A percentile compares a stretch with the other conserved stretches of the same genome.
Evolutionary conservation across 208 protist species (phyloP).

Genomic region (Wallacemonas sp.): DNA sequence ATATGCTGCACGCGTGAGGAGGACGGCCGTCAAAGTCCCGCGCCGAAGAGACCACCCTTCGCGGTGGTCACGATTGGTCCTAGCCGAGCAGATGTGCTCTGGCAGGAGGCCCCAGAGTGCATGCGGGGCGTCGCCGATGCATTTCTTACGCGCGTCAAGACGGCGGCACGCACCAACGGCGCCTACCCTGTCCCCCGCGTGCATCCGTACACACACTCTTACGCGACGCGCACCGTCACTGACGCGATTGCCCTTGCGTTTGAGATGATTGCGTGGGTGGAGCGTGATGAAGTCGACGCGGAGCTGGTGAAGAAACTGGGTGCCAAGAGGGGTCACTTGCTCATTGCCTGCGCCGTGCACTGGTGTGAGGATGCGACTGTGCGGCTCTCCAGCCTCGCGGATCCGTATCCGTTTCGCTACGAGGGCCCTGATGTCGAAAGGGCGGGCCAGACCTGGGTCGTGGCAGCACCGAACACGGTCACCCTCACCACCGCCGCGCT

Average conservation of each 20-base stretch:
- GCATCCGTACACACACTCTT: constrained; percentile 42
- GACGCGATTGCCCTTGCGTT: constrained; percentile 40
- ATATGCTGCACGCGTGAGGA: constrained; percentile 26
- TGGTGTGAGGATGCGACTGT: constrained; percentile 53
- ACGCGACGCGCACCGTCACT: constrained; percentile 35
- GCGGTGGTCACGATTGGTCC: constrained; percentile 49
- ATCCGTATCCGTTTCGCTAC: constrained; percentile 26
- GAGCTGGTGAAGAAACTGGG: constrained; percentile 26
- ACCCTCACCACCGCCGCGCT: constrained; percentile 19
- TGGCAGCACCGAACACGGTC: constrained; percentile 39
- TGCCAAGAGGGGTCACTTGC: constrained; percentile 21
- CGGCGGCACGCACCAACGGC: constrained; percentile 20
- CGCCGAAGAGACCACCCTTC: constrained; percentile 58
- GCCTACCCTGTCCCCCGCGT: constrained; percentile 42
- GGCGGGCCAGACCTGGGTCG: constrained; percentile 39
- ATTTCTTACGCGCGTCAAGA: constrained; percentile 19
- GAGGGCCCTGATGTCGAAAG: constrained; percentile 41
- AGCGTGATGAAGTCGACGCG: constrained; percentile 31
- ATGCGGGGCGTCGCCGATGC: constrained; percentile 33
- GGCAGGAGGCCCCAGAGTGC: constrained; percentile 34
- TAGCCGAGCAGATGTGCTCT: constrained; percentile 32
- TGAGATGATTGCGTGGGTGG: constrained; percentile 32
- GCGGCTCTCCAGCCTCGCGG: constrained; percentile 20
- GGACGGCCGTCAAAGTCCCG: constrained; percentile 28
- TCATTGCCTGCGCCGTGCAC: constrained; percentile 47